A percentile compares a stretch with the other conserved stretches of the same genome.
These are phyloP conservation scores for Huntiella abstrusa DNA, from an alignment of 2,329 filamentous ascomycete genomes.

Conservation along the genomic window DNA sequence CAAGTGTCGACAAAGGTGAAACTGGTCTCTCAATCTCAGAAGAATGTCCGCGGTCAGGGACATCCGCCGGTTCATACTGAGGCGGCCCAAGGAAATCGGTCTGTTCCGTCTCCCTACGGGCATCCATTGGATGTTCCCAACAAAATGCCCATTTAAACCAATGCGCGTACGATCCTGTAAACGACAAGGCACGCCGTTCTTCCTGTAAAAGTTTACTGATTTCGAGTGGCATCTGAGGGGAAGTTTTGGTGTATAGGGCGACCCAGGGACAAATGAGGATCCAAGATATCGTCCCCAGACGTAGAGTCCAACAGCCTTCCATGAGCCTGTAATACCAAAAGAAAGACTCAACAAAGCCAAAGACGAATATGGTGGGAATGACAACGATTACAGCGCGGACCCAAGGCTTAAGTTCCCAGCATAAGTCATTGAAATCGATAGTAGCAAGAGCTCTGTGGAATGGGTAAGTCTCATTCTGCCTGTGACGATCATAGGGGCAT, in stretches of 20 bases:
- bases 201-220: conserved; percentile 7
- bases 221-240: conserved; percentile 14
- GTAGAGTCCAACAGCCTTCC: conserved; percentile 16
- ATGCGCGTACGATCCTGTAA: neutral
- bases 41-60: too few species aligned
- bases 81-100: too few species aligned
- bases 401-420: neutral
- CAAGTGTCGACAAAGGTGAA: too few species aligned
- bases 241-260: conserved; percentile 16
- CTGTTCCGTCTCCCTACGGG: too few species aligned
- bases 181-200: neutral
- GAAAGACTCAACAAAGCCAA: conserved; percentile 18
- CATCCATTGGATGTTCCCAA: conserved; percentile 19
- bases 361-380: conserved; percentile 16
- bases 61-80: too few species aligned
- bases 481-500: neutral
- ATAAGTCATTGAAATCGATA: neutral
- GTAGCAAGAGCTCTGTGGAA: too few species aligned
- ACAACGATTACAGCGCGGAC: conserved; percentile 16
- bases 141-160: neutral
- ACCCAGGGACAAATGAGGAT: conserved; percentile 14
- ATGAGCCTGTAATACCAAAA: conserved; percentile 18
- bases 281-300: conserved; percentile 18
- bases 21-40: too few species aligned
- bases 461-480: too few species aligned